Conservation (phyloP, 2,329 filamentous ascomycete genomes). For the Ambrosiella beaveri region DNA sequence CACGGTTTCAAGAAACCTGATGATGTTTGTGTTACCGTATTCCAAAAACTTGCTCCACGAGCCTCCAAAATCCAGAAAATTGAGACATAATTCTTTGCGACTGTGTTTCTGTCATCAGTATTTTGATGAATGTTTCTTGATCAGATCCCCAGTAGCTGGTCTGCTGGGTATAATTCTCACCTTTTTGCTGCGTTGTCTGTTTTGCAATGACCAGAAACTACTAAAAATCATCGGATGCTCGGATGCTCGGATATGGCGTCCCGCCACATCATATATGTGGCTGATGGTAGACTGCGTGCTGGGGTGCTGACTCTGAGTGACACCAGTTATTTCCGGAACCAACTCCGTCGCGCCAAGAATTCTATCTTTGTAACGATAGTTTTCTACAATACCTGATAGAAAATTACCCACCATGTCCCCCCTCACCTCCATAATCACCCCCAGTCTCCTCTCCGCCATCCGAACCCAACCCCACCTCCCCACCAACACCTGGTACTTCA, state of each 20-base stretch:
- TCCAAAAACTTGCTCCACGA: too few relatives aligned
- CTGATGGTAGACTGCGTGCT: background rate
- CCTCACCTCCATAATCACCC: slow-evolving; percentile 18
- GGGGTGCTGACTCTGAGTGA: background rate
- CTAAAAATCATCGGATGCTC: too few relatives aligned
- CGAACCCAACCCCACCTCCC: slow-evolving; percentile 26
- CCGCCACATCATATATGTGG: background rate
- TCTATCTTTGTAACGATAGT: too few relatives aligned
- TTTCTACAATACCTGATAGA: too few relatives aligned
- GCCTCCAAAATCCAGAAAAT: too few relatives aligned
- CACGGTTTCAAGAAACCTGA: background rate
- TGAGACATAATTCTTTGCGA: too few relatives aligned
- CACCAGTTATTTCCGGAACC: background rate
- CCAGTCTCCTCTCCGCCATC: slow-evolving; percentile 25
- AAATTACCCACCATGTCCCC: background rate
- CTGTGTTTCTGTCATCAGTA: too few relatives aligned
- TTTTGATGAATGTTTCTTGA: too few relatives aligned
- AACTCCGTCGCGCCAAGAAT: background rate
- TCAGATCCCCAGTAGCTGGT: too few relatives aligned
- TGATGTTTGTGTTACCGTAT: background rate
- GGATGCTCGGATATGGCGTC: background rate
- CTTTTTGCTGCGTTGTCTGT: too few relatives aligned
- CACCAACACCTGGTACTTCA: slow-evolving; percentile 30
- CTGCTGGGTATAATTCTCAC: too few relatives aligned
- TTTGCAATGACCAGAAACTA: too few relatives aligned